These are phyloP conservation scores for Chytriomyces confervae DNA, from an alignment of 192 early-diverging fungal genomes.

Conservation along the genomic window DNA sequence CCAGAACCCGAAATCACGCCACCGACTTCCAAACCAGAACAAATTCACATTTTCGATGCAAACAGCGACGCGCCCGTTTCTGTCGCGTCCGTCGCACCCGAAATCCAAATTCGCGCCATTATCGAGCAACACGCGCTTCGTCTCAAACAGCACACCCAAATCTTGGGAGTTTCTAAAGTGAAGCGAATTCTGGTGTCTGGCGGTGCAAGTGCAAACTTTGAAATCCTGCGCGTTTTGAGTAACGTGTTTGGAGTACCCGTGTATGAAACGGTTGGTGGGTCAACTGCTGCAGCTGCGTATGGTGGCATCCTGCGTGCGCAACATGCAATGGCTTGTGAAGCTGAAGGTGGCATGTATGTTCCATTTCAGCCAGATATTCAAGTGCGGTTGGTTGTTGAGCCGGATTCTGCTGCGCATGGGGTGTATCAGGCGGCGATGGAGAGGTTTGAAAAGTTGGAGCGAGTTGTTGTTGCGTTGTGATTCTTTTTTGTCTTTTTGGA, in stretches of 20 bases:
- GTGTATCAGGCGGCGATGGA: slow-evolving; percentile 4
- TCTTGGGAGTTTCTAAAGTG: background rate
- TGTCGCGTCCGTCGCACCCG: slow-evolving; percentile 22
- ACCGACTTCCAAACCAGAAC: slow-evolving; percentile 46
- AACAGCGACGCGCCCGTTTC: slow-evolving; percentile 19
- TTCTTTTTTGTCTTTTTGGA: background rate
- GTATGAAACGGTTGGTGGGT: slow-evolving; percentile 37
- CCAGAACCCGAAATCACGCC: slow-evolving; percentile 78
- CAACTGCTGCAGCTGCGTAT: slow-evolving; percentile 59
- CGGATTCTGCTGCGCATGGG: background rate
- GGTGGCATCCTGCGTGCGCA: slow-evolving; percentile 66
- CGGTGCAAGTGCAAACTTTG: slow-evolving; percentile 69
- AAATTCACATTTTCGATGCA: slow-evolving; percentile 68
- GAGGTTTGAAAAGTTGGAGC: slow-evolving; percentile 10
- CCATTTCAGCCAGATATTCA: slow-evolving; percentile 3
- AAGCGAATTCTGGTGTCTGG: slow-evolving; percentile 73
- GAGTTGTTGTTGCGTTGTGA: background rate
- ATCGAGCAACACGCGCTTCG: slow-evolving; percentile 76
- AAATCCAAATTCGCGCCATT: slow-evolving; percentile 64
- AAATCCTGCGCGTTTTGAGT: slow-evolving; percentile 64
- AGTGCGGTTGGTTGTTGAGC: background rate
- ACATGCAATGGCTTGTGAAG: slow-evolving; percentile 14
- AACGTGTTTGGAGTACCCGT: slow-evolving; percentile 77
- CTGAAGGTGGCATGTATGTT: background rate
- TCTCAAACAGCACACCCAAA: slow-evolving; percentile 25